These are phyloP conservation scores for Allium sativum DNA, from an alignment of 106 monocot species.

Conservation along the genomic window DNA sequence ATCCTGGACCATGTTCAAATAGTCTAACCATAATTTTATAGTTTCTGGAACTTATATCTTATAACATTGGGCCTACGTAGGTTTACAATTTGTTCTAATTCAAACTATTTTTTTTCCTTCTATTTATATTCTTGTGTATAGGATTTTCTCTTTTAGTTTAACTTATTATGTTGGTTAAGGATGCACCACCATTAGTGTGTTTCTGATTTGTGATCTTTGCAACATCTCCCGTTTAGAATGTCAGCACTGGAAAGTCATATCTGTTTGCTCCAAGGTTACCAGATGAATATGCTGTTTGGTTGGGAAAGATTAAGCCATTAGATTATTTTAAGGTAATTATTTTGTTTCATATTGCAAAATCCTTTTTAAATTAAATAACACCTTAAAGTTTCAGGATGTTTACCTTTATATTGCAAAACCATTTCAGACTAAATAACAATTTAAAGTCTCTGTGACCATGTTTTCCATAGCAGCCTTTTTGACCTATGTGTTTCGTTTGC, in stretches of 20 bases:
- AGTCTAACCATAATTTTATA: too few species aligned
- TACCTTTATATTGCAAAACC: too few species aligned
- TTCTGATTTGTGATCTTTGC: too few species aligned
- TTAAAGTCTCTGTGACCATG: too few species aligned
- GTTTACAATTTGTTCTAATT: too few species aligned
- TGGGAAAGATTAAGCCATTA: constrained; percentile 83
- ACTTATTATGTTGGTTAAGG: constrained; percentile 34
- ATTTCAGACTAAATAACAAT: too few species aligned
- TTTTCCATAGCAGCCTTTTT: too few species aligned
- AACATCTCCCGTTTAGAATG: background rate
- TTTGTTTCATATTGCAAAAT: background rate
- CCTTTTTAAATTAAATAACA: background rate
- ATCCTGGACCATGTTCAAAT: too few species aligned
- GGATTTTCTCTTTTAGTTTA: background rate
- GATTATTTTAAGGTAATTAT: constrained; percentile 60
- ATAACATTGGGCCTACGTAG: too few species aligned
- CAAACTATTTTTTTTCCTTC: too few species aligned
- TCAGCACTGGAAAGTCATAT: constrained; percentile 67
- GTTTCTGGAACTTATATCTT: too few species aligned
- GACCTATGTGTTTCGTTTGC: too few species aligned
- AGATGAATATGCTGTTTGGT: constrained; percentile 94
- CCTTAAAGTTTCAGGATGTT: background rate
- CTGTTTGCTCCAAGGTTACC: constrained; percentile 87
- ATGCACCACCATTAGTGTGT: constrained; percentile 1
- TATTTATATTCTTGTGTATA: background rate